phyloP scores from a whole-genome alignment of 768 basidiomycete species.

The Omphalotus guepiniiformis region DNA sequence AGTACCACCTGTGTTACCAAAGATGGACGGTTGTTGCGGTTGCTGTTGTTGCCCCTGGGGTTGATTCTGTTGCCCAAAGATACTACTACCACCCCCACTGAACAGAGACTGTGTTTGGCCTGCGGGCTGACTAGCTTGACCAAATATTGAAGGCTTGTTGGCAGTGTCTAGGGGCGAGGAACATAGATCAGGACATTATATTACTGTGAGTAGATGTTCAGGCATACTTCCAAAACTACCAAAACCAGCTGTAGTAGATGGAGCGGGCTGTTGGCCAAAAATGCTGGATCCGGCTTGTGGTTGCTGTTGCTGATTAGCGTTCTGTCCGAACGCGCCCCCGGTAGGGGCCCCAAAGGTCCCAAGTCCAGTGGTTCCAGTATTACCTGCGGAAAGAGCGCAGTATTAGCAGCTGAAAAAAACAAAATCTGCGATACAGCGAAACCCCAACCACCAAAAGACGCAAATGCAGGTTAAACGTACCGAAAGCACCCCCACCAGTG shows the following conservation, averaged over 20 bases:
- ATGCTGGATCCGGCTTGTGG: constrained; percentile 25
- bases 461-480: constrained; percentile 17
- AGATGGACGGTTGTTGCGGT: constrained; percentile 14
- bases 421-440: no score
- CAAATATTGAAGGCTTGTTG: constrained; percentile 46
- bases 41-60: constrained; percentile 18
- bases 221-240: constrained; percentile 29
- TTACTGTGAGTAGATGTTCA: not conserved
- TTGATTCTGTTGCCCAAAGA: constrained; percentile 15
- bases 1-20: constrained; percentile 16
- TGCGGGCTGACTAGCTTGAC: constrained; percentile 39
- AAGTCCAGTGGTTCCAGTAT: constrained; percentile 16
- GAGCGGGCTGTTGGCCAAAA: constrained; percentile 31
- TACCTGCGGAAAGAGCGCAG: constrained; percentile 2
- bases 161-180: constrained; percentile 20
- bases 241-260: constrained; percentile 25
- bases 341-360: constrained; percentile 19
- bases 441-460: not conserved
- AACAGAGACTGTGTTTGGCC: constrained; percentile 24
- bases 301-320: constrained; percentile 23
- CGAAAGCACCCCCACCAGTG: constrained; percentile 28
- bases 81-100: constrained; percentile 18
- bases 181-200: not conserved
- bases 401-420: no score
- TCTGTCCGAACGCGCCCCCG: constrained; percentile 23